These are phyloP conservation scores for Kodamaea leandrae DNA, from an alignment of 805 yeast genomes.

Conservation along the genomic window DNA sequence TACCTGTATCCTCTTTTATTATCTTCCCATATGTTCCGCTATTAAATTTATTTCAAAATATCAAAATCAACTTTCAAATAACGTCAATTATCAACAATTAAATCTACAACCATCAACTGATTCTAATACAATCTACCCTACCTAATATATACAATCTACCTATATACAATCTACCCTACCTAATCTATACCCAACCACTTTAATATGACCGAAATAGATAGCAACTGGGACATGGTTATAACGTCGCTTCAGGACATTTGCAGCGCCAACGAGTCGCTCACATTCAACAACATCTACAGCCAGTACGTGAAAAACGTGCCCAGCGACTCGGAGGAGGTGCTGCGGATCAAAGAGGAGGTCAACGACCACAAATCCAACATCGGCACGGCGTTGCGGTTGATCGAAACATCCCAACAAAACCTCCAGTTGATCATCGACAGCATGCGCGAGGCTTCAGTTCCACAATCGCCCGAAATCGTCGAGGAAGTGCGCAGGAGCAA, in stretches of 20 bases:
- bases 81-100: not conserved
- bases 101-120: too few relatives aligned
- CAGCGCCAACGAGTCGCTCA: conserved; percentile 54
- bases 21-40: too few relatives aligned
- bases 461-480: conserved; percentile 9
- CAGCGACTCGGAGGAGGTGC: conserved; percentile 39
- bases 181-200: too few relatives aligned
- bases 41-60: too few relatives aligned
- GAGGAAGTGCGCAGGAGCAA: not conserved
- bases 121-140: conserved; percentile 1
- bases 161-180: too few relatives aligned
- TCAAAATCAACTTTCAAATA: too few relatives aligned
- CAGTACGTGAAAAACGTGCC: conserved; percentile 23
- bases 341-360: conserved; percentile 39
- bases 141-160: too few relatives aligned
- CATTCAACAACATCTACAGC: conserved; percentile 44
- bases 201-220: conserved; percentile 40
- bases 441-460: conserved; percentile 18
- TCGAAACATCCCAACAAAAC: conserved; percentile 43
- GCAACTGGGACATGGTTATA: conserved; percentile 66
- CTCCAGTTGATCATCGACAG: conserved; percentile 44
- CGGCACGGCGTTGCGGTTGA: conserved; percentile 44
- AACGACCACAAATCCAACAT: conserved; percentile 56
- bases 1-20: too few relatives aligned
- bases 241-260: conserved; percentile 68